Percentiles rank a stretch among this genome's conserved stretches.
These are phyloP conservation scores for Priceomyces castillae DNA, from an alignment of 805 yeast genomes.

Conservation along the genomic window DNA sequence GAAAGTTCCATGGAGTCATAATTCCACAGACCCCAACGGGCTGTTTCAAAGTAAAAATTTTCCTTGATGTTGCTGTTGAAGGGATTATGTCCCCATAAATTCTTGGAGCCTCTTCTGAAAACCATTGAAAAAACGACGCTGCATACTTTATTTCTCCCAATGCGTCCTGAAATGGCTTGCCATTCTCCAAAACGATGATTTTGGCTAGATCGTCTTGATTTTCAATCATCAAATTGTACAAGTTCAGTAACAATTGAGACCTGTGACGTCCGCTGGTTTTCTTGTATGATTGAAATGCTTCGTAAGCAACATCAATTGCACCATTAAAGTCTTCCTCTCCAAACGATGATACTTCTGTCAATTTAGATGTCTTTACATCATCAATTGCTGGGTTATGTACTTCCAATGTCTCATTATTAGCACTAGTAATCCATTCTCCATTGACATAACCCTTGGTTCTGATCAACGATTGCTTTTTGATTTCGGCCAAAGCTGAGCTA, in stretches of 20 bases:
- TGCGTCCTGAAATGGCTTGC: constrained; percentile 72
- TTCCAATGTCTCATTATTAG: constrained; percentile 47
- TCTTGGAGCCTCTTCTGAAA: constrained; percentile 77
- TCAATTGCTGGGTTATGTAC: constrained; percentile 75
- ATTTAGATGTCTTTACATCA: constrained; percentile 38
- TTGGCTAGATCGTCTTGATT: constrained; percentile 65
- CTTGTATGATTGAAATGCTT: constrained; percentile 52
- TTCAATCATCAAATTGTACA: constrained; percentile 53
- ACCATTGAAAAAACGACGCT: constrained; percentile 86
- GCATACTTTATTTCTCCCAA: constrained; percentile 65
- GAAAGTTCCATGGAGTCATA: constrained; percentile 84
- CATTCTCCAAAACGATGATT: constrained; percentile 67
- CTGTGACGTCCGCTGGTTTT: constrained; percentile 57
- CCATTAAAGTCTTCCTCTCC: constrained; percentile 43
- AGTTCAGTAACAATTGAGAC: constrained; percentile 47
- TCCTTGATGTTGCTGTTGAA: constrained; percentile 46
- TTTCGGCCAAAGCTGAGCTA: constrained; percentile 7
- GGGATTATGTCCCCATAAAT: constrained; percentile 63
- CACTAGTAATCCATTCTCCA: constrained; percentile 66
- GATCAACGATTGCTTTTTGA: constrained; percentile 51
- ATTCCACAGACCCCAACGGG: constrained; percentile 84
- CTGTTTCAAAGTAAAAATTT: constrained; percentile 60
- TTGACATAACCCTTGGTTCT: constrained; percentile 63
- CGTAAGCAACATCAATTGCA: constrained; percentile 56
- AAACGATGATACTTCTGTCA: constrained; percentile 56